Conservation (phyloP, 2,329 filamentous ascomycete genomes). For the Penicillium sp. region DNA sequence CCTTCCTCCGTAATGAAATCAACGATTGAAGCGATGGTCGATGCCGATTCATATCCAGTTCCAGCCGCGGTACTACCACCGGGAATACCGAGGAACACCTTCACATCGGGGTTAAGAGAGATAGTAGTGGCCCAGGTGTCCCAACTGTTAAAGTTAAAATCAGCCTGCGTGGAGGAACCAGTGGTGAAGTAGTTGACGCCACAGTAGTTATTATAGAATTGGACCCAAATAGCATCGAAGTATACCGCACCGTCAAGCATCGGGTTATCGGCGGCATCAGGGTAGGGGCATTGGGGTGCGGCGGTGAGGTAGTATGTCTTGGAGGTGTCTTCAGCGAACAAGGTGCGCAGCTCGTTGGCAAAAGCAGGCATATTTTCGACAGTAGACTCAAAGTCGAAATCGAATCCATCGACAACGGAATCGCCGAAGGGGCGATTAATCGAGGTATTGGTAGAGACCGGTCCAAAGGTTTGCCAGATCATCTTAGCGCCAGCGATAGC, state of each 20-base stretch:
- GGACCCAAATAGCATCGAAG: constrained; percentile 61
- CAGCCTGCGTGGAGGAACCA: constrained; percentile 47
- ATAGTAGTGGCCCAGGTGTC: constrained; percentile 60
- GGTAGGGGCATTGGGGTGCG: constrained; percentile 66
- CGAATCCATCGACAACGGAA: not conserved
- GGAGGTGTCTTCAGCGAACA: constrained; percentile 51
- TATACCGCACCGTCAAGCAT: constrained; percentile 52
- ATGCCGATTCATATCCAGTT: constrained; percentile 47
- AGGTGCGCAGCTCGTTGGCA: constrained; percentile 53
- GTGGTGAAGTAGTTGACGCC: constrained; percentile 52
- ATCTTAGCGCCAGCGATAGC: not conserved
- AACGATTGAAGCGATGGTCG: constrained; percentile 48
- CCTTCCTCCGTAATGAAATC: constrained; percentile 33
- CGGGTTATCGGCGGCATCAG: constrained; percentile 57
- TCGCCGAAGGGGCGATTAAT: not conserved
- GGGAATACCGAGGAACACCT: constrained; percentile 61
- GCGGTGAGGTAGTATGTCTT: constrained; percentile 61
- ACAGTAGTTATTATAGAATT: constrained; percentile 68
- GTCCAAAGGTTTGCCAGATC: not conserved
- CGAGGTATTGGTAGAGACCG: not conserved
- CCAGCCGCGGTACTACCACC: constrained; percentile 51
- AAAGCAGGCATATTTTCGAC: constrained; percentile 61
- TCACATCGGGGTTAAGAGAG: constrained; percentile 55
- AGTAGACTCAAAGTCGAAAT: constrained; percentile 25
- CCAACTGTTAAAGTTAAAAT: constrained; percentile 63